Conservation (phyloP, 495 filamentous ascomycete genomes). For the Poronia punctata region DNA sequence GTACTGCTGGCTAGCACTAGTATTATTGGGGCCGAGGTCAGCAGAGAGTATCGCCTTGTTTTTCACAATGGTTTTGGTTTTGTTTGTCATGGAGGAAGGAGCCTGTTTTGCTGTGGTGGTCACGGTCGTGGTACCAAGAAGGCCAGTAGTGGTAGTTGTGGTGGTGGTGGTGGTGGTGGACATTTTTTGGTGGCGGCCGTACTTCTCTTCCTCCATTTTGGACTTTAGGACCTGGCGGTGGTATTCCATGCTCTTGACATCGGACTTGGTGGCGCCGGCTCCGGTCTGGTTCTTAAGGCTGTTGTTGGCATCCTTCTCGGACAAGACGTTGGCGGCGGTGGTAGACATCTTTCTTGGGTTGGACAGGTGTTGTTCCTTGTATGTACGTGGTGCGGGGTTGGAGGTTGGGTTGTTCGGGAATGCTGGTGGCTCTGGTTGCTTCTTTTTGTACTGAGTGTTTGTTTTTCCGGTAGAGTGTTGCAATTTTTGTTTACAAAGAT, state of each 20-base stretch:
- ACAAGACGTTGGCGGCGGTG: slow-evolving; percentile 41
- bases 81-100: slow-evolving; percentile 4
- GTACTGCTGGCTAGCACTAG: slow-evolving; percentile 55
- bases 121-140: slow-evolving; percentile 6
- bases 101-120: slow-evolving; percentile 4
- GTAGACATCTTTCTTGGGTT: background rate
- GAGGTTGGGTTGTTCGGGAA: background rate
- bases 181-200: slow-evolving; percentile 21
- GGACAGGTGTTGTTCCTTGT: background rate
- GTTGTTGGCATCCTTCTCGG: slow-evolving; percentile 52
- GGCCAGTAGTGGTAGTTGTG: background rate
- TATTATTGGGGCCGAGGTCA: slow-evolving; percentile 9
- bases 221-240: slow-evolving; percentile 71
- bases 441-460: background rate
- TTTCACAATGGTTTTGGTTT: slow-evolving; percentile 10
- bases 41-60: slow-evolving; percentile 11
- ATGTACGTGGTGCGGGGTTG: background rate
- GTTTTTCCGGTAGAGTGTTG: background rate
- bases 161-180: background rate
- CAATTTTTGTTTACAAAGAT: no score
- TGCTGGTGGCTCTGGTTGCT: background rate
- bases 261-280: slow-evolving; percentile 29
- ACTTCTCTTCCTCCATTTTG: slow-evolving; percentile 65
- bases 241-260: slow-evolving; percentile 65
- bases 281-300: slow-evolving; percentile 26